Conservation (phyloP, 208 protist species). For the Leishmania guyanensis region DNA sequence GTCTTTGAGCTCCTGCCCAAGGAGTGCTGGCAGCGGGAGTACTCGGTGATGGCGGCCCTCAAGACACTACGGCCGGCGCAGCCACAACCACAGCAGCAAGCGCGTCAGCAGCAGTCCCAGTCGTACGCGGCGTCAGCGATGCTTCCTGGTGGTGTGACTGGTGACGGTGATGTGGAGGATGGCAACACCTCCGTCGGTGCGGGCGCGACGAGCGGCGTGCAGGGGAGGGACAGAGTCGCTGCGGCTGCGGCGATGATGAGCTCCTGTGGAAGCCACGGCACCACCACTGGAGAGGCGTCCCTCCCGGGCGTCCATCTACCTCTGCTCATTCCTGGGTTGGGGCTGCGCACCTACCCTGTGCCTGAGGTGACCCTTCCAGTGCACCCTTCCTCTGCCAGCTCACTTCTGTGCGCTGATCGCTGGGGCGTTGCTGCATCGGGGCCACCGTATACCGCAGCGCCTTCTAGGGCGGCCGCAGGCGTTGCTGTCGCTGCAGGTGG, state of each 20-base stretch:
- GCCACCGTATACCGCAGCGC: not conserved
- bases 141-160: not conserved
- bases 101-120: not conserved
- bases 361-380: constrained; percentile 40
- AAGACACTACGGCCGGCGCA: not conserved
- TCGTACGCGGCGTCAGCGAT: not conserved
- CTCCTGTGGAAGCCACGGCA: not conserved
- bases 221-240: not conserved
- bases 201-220: not conserved
- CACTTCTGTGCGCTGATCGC: not conserved
- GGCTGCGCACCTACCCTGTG: constrained; percentile 38
- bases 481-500: not conserved
- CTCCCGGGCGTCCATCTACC: constrained; percentile 5
- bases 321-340: constrained; percentile 44
- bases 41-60: constrained; percentile 18
- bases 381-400: not conserved
- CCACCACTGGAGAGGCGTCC: not conserved
- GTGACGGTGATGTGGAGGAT: constrained; percentile 14
- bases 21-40: constrained; percentile 55
- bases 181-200: constrained; percentile 4
- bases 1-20: constrained; percentile 73
- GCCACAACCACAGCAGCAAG: not conserved
- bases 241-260: not conserved
- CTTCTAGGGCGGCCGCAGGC: not conserved
- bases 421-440: not conserved